Evolutionary conservation across 306 rosid genomes (phyloP).

Genomic region (Nissolia schottii): DNA sequence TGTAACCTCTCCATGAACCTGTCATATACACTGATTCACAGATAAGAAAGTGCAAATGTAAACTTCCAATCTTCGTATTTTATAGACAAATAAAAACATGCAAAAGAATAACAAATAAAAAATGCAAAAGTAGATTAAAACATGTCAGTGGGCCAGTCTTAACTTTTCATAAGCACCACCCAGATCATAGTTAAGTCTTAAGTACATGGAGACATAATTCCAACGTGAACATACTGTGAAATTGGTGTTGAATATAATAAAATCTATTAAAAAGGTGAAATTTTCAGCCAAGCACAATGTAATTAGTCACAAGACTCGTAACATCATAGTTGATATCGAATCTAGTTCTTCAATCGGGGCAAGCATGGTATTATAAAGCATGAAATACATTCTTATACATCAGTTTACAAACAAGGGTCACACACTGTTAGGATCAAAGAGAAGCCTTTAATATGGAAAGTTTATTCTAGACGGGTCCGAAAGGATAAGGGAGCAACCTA

Average conservation of each 20-base stretch:
- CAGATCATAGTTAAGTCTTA: neutral
- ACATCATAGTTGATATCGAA: neutral
- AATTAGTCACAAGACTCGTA: neutral
- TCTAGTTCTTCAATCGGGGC: constrained; percentile 5
- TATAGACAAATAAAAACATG: neutral
- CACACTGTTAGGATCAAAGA: no score
- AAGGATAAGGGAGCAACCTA: no score
- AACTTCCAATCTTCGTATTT: neutral
- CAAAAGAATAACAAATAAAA: no score
- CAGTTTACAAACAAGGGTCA: neutral
- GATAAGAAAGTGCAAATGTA: constrained; percentile 13
- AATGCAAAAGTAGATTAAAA: constrained; percentile 2
- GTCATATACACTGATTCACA: constrained; percentile 15
- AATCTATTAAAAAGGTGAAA: neutral
- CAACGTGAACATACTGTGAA: neutral
- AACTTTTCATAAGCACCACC: constrained; percentile 3
- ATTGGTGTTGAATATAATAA: neutral
- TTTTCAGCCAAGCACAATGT: neutral
- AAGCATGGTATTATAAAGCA: constrained; percentile 9
- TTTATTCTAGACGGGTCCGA: no score
- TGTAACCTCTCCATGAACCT: constrained; percentile 96
- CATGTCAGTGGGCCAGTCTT: neutral
- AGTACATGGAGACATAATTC: neutral
- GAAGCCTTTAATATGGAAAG: no score
- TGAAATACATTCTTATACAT: neutral